Conservation (phyloP, 148 eudicot species). For the Nepenthes mirabilis region DNA sequence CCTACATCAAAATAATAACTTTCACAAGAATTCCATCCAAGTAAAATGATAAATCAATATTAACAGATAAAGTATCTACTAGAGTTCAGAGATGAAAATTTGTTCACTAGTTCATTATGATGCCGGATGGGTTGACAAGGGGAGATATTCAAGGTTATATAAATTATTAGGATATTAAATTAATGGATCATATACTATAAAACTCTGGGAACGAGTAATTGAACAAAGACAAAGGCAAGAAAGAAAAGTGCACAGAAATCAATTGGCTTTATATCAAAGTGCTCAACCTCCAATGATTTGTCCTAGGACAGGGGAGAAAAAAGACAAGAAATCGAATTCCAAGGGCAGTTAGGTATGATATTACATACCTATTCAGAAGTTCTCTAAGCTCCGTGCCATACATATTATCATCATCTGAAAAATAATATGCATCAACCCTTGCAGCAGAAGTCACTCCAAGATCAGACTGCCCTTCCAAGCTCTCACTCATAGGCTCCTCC, state of each 20-base stretch:
- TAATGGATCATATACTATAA: too few relatives aligned
- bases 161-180: too few relatives aligned
- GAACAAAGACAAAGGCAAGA: too few relatives aligned
- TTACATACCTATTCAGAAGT: conserved; percentile 63
- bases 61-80: neutral
- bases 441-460: conserved; percentile 24
- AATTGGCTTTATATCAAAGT: too few relatives aligned
- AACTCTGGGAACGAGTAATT: too few relatives aligned
- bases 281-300: neutral
- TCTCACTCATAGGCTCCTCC: conserved; percentile 36
- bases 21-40: neutral
- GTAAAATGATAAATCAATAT: neutral
- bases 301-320: neutral
- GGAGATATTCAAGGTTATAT: too few relatives aligned
- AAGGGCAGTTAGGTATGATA: neutral
- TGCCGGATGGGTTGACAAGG: too few relatives aligned
- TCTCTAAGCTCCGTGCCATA: conserved; percentile 57
- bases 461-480: conserved; percentile 36
- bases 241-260: too few relatives aligned
- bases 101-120: too few relatives aligned
- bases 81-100: too few relatives aligned
- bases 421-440: conserved; percentile 36
- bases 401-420: conserved; percentile 59
- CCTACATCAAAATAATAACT: conserved; percentile 24
- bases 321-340: too few relatives aligned